Evolutionary conservation across 495 filamentous ascomycete genomes (phyloP), one percentile per base, ranked within the genome.

Genomic region (Viridothelium virens): DNA sequence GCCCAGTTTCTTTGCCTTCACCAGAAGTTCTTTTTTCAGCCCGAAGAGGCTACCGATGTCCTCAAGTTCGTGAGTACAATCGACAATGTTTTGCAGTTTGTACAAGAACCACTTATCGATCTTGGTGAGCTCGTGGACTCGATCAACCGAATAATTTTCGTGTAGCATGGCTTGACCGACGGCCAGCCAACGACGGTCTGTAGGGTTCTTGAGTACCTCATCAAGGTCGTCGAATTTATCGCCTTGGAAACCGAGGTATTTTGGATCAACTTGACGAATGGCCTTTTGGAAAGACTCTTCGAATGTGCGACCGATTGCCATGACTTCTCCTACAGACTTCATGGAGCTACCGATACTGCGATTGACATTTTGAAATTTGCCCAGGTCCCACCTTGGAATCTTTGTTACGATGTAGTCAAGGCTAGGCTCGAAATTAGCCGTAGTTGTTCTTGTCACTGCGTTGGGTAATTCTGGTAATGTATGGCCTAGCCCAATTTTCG

Each of bases 231-330:
- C 91, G 72, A 97, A 98, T 71, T 93, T 85, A 72, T 88, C 94
- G 65, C 93, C 93, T 81, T 98, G 94, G 80, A 98, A 93, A 70
- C 93, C 93, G 67, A 92, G 75, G 76, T 88, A 98, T 67, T 84
- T 85, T 64, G 93, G 92, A 75, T 98, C 93, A 66, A 98, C 93
- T 80, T 96, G 91, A 56, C 93, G 88, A 72, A 96, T 93, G 68
- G 93, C 93, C 79, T 98, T 98, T 77, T 98, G 93, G 76, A 98
- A 93, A n/a, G 91, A 96, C 79, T 98, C 93, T 77, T 98, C 94
- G 70, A 96, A 98, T 47, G 94, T 97, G 74, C 93, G 86, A 67
- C 93, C 93, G 77, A 98, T 98, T 63, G 93, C 94, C 93, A 98
- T 98, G 62, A 98, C 93, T 78, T 98, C 93, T 67, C 93, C 93